A percentile compares a stretch with the other conserved stretches of the same genome.
Conservation (phyloP, 106 monocot genomes). For the Acanthochlamys bracteata region DNA sequence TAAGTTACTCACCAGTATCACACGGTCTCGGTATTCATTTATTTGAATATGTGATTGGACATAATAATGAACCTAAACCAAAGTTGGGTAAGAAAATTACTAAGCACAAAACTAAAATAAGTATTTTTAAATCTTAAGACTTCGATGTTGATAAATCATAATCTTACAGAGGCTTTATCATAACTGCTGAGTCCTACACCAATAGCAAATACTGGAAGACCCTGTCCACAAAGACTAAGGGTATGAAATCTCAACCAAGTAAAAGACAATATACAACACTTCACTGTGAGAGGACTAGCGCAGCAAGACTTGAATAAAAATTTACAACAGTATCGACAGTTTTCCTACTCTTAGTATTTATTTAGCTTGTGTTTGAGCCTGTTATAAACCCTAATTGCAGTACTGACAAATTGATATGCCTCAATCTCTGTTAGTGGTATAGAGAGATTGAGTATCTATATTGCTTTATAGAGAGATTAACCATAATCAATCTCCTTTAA, state of each 20-base stretch:
- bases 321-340: too few species aligned
- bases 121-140: not conserved
- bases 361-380: too few species aligned
- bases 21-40: slow-evolving; percentile 86
- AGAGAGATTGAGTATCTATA: too few species aligned
- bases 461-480: too few species aligned
- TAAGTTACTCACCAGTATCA: slow-evolving; percentile 49
- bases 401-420: too few species aligned
- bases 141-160: not conserved
- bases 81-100: not conserved
- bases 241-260: not conserved
- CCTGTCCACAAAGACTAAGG: slow-evolving; percentile 26
- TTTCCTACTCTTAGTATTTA: too few species aligned
- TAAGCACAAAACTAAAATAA: not conserved
- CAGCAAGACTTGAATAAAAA: too few species aligned
- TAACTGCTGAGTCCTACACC: slow-evolving; percentile 83
- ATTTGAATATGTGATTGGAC: slow-evolving; percentile 96
- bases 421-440: too few species aligned
- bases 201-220: slow-evolving; percentile 76
- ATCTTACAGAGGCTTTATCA: slow-evolving; percentile 86
- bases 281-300: too few species aligned
- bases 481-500: too few species aligned
- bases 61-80: slow-evolving; percentile 71
- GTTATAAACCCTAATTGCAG: too few species aligned
- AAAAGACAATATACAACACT: not conserved